Evolutionary conservation across 2,329 filamentous ascomycete species (phyloP).

Genomic region (Teratosphaeriaceae sp.): DNA sequence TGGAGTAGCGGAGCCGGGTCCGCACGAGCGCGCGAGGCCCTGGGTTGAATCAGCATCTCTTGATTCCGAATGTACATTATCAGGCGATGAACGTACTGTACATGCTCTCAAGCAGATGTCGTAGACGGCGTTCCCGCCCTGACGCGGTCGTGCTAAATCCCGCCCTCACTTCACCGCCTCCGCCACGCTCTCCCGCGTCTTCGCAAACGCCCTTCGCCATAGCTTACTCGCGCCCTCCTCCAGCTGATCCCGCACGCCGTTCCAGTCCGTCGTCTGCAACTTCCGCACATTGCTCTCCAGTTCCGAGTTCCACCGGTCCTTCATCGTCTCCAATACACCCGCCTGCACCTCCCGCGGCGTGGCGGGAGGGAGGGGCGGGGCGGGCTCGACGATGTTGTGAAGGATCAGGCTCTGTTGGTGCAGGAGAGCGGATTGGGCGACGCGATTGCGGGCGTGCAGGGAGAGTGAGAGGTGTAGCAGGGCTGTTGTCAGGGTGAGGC

Average conservation of each 20-base stretch:
- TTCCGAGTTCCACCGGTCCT: slow-evolving; percentile 45
- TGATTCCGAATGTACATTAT: too few relatives aligned
- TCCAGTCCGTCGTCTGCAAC: slow-evolving; percentile 42
- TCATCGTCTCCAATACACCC: slow-evolving; percentile 40
- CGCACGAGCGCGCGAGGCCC: too few relatives aligned
- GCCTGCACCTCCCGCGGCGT: slow-evolving; percentile 32
- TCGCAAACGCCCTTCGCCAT: slow-evolving; percentile 13
- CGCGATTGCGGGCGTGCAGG: slow-evolving; percentile 42
- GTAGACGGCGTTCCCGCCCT: too few relatives aligned
- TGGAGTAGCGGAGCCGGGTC: too few relatives aligned
- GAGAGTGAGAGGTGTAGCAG: slow-evolving; percentile 32
- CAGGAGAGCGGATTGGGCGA: slow-evolving; percentile 39
- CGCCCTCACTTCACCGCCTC: background rate
- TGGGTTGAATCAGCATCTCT: too few relatives aligned
- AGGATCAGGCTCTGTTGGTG: slow-evolving; percentile 41
- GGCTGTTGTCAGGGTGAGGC: slow-evolving; percentile 45
- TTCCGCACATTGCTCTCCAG: slow-evolving; percentile 38
- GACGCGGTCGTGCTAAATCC: too few relatives aligned
- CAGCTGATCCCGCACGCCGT: slow-evolving; percentile 31
- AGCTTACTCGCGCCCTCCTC: slow-evolving; percentile 35
- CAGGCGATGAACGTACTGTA: too few relatives aligned
- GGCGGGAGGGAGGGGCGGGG: slow-evolving; percentile 33
- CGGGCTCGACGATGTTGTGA: slow-evolving; percentile 38
- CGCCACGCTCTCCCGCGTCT: background rate
- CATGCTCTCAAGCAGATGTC: too few relatives aligned